Evolutionary conservation across 2,329 filamentous ascomycete species (phyloP), one percentile per base, ranked within the genome.

Genomic region (Ophiostoma triangulosporum): DNA sequence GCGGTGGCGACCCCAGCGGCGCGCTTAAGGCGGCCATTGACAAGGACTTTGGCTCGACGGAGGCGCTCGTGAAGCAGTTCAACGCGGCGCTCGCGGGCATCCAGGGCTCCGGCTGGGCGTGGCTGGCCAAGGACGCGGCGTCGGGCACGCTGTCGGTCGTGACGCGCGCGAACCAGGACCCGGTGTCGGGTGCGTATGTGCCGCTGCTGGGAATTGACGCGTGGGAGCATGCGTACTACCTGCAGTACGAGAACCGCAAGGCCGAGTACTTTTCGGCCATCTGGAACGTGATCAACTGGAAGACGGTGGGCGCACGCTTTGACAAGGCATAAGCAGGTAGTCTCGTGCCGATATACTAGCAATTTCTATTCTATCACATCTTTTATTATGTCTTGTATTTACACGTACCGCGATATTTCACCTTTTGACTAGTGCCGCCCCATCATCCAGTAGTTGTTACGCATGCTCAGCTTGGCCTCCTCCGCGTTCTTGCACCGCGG

Each of bases 271-370:
- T 95, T 71, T 79, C 79, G 63, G 88, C 88, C 56, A 85, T 95
- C 67, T 95, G 90, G 90, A 87, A 95, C 62, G 89, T 95, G 50
- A 75, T 95, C 69, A 95, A 95, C 81, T 96, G 90, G 90, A 88
- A 89, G 79, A 80, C 85, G 31, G 90, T 88, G 45, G 83, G 86
- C 68, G 81, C 83, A 75, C 80, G 88, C 60, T 88, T 88, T 65
- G 57, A 57, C 1, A 59, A 60, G 55, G 56, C 57, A n/a, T 60
- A 56, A 49, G 22, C 9, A 1, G 33, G 17, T 46, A 45, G 35
- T 14, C 24, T 24, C 20, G 24, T 43, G n/a, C n/a, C n/a, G 38
- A 43, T 24, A 24, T 43, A 26, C 11, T 43, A 43, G 38, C 38
- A 43, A 43, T 26, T 26, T 36, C 24, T 35, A 14, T 35, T 15